phyloP scores from a whole-genome alignment of 345 rosid genomes.

The Eucalyptus erythrocorys region DNA sequence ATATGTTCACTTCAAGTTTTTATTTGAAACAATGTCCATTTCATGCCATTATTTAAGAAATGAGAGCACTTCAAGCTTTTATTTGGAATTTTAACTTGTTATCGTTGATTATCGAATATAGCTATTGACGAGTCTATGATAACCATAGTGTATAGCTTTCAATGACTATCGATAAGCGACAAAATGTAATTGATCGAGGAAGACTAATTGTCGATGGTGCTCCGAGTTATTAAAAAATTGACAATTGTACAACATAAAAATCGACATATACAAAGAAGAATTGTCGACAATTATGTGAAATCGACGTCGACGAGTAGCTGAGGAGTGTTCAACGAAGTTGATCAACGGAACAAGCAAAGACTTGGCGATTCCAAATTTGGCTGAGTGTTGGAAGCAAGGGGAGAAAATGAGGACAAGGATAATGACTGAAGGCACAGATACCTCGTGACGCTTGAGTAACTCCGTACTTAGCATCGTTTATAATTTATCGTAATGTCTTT shows the following conservation, averaged over 20 bases:
- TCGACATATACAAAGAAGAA: not conserved
- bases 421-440: not conserved
- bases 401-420: not conserved
- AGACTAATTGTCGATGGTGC: not conserved
- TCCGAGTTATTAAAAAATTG: not conserved
- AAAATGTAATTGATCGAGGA: not conserved
- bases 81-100: no score
- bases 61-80: no score
- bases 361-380: not conserved
- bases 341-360: not conserved
- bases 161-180: not conserved
- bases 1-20: no score
- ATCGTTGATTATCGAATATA: no score
- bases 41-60: rapidly evolving
- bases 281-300: not conserved
- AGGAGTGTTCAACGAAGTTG: not conserved
- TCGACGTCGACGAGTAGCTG: not conserved
- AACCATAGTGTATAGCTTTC: not conserved
- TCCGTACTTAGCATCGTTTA: no score
- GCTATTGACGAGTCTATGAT: not conserved
- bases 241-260: not conserved
- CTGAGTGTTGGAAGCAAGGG: not conserved
- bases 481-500: not conserved
- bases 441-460: not conserved
- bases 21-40: no score